Conservation (phyloP, 352 stramenopile species). For the Blastocystis hominis region DNA sequence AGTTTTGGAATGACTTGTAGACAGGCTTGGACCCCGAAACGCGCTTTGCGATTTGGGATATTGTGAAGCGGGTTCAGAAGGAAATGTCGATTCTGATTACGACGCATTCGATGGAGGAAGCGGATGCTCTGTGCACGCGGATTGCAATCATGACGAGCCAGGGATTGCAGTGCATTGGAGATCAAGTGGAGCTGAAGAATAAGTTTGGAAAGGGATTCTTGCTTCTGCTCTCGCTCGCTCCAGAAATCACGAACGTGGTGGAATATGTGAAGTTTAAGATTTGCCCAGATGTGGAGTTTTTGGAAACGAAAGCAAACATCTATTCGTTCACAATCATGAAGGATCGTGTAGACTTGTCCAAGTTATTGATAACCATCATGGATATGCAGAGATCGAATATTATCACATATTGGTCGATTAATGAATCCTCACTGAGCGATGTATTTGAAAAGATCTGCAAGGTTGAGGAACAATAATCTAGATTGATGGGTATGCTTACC, state of each 20-base stretch:
- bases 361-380: constrained; percentile 48
- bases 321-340: background rate
- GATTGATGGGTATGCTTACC: too few relatives aligned
- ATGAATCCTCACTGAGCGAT: constrained; percentile 59
- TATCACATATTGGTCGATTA: constrained; percentile 58
- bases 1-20: constrained; percentile 63
- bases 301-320: constrained; percentile 51
- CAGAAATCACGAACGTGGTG: background rate
- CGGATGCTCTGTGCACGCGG: constrained; percentile 68
- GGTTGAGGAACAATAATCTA: background rate
- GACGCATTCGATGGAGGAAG: constrained; percentile 73
- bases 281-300: background rate
- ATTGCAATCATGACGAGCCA: constrained; percentile 69
- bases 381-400: background rate
- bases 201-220: constrained; percentile 61
- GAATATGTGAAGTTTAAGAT: background rate
- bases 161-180: constrained; percentile 65
- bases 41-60: constrained; percentile 61
- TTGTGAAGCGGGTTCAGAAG: constrained; percentile 57
- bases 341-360: background rate
- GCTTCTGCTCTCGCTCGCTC: constrained; percentile 52
- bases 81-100: constrained; percentile 66
- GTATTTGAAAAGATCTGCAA: constrained; percentile 61
- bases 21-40: constrained; percentile 70
- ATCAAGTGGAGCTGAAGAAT: constrained; percentile 64